Conservation (phyloP, 2,329 filamentous ascomycete genomes). For the Podosphaera aphanis region DNA sequence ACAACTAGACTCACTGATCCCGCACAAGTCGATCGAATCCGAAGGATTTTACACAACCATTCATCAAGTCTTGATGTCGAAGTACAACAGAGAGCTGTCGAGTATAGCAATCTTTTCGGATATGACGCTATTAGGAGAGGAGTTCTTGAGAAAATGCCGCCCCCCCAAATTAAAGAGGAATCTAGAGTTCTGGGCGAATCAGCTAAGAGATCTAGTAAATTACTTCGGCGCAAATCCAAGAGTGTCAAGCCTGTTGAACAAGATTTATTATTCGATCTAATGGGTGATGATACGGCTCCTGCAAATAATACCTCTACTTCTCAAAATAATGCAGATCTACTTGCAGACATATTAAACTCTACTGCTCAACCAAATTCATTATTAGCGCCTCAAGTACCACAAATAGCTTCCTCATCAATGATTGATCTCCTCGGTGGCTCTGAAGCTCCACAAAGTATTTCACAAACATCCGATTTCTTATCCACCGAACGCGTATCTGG, state of each 20-base stretch:
- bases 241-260: slow-evolving; percentile 68
- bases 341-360: slow-evolving; percentile 77
- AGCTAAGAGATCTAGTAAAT: slow-evolving; percentile 40
- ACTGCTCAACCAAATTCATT: slow-evolving; percentile 25
- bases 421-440: slow-evolving; percentile 63
- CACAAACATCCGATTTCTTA: slow-evolving; percentile 24
- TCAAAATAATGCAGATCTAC: slow-evolving; percentile 59
- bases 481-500: slow-evolving; percentile 20
- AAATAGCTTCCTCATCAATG: slow-evolving; percentile 37
- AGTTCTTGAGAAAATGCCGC: slow-evolving; percentile 92
- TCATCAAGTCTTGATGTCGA: slow-evolving; percentile 82
- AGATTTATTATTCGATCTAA: slow-evolving; percentile 75
- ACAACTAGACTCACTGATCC: slow-evolving; percentile 68
- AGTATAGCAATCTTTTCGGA: slow-evolving; percentile 85
- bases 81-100: slow-evolving; percentile 84
- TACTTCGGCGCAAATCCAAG: slow-evolving; percentile 51
- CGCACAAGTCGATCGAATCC: slow-evolving; percentile 66
- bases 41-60: slow-evolving; percentile 51
- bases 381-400: slow-evolving; percentile 29
- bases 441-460: slow-evolving; percentile 22
- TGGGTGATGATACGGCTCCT: slow-evolving; percentile 56
- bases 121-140: slow-evolving; percentile 71
- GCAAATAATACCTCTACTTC: slow-evolving; percentile 40
- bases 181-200: slow-evolving; percentile 74
- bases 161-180: slow-evolving; percentile 89